These are phyloP conservation scores for Kazachstania kunashirensis DNA, from an alignment of 805 yeast genomes.

Conservation along the genomic window DNA sequence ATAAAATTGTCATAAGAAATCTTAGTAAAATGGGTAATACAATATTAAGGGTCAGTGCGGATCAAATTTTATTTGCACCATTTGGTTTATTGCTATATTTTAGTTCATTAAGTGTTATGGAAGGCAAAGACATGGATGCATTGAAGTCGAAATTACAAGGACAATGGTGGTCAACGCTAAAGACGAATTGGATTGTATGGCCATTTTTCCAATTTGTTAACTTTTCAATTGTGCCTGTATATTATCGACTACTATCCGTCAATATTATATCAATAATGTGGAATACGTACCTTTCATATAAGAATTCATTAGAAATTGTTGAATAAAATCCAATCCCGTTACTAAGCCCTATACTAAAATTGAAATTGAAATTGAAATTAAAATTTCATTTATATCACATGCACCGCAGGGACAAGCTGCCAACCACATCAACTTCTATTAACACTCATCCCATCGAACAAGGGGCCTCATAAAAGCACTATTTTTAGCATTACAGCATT, in stretches of 20 bases:
- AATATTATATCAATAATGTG: conserved; percentile 68
- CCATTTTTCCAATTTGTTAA: conserved; percentile 76
- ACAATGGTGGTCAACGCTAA: conserved; percentile 58
- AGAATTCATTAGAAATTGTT: too few relatives aligned
- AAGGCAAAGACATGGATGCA: conserved; percentile 36
- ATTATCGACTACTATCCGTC: conserved; percentile 56
- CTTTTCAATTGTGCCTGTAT: conserved; percentile 66
- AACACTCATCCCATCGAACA: too few relatives aligned
- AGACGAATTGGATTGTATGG: conserved; percentile 82
- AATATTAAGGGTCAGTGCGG: conserved; percentile 47
- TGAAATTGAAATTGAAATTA: too few relatives aligned
- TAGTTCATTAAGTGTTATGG: conserved; percentile 56
- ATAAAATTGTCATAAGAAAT: too few relatives aligned
- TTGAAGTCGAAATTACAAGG: conserved; percentile 36
- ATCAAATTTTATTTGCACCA: conserved; percentile 75
- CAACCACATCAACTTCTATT: too few relatives aligned
- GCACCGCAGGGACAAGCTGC: too few relatives aligned
- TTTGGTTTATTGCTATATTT: conserved; percentile 65
- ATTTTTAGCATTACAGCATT: too few relatives aligned
- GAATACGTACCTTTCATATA: conserved; percentile 68
- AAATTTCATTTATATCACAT: too few relatives aligned
- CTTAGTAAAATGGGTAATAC: too few relatives aligned
- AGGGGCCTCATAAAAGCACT: too few relatives aligned
- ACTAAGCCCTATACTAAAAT: too few relatives aligned
- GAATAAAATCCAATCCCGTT: too few relatives aligned